phyloP scores from a whole-genome alignment of 495 filamentous ascomycete species.

The Parathielavia appendiculata region DNA sequence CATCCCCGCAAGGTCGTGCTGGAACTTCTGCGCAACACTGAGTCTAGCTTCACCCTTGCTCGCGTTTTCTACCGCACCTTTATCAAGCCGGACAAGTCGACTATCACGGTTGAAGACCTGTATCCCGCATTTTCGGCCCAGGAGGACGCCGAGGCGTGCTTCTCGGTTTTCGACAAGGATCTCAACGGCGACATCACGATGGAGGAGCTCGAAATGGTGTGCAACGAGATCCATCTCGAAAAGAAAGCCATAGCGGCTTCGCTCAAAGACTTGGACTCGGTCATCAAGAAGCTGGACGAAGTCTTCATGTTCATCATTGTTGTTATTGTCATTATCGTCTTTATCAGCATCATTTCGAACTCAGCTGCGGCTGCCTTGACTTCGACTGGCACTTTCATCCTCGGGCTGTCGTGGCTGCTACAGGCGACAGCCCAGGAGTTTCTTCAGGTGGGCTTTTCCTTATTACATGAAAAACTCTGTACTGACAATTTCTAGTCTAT shows the following conservation, averaged over 20 bases:
- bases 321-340: constrained; percentile 73
- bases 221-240: constrained; percentile 91
- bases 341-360: constrained; percentile 82
- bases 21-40: constrained; percentile 64
- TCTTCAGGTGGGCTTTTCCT: constrained; percentile 39
- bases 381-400: constrained; percentile 75
- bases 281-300: constrained; percentile 84
- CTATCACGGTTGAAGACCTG: constrained; percentile 70
- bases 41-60: constrained; percentile 79
- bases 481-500: constrained; percentile 53
- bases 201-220: constrained; percentile 89
- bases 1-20: constrained; percentile 85
- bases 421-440: constrained; percentile 92
- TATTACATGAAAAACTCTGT: not conserved
- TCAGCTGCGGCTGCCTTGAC: constrained; percentile 80
- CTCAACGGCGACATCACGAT: constrained; percentile 96
- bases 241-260: constrained; percentile 93
- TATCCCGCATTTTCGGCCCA: constrained; percentile 73
- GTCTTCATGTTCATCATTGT: constrained; percentile 82
- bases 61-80: constrained; percentile 91
- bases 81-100: constrained; percentile 65
- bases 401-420: constrained; percentile 89
- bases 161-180: constrained; percentile 91
- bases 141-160: constrained; percentile 88
- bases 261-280: constrained; percentile 90